Evolutionary conservation across 2,329 filamentous ascomycete species (phyloP), one percentile per base, ranked within the genome.

Genomic region (Colletotrichum orbiculare): DNA sequence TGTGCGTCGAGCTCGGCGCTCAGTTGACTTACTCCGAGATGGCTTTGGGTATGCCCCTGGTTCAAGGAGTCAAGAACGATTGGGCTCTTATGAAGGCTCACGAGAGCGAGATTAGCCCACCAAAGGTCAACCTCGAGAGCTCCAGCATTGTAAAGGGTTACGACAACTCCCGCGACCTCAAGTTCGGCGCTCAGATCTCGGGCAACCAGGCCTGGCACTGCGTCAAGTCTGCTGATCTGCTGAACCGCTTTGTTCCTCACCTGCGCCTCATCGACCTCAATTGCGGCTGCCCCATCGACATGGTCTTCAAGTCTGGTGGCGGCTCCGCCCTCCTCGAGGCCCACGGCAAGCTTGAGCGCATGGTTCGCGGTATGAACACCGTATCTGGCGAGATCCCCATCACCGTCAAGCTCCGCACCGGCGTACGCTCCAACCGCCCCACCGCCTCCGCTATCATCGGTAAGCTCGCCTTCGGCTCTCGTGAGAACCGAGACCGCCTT

Each of bases 21-120:
- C 91, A 97, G 74, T 84, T 97, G 53, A 99, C 96, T 0, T 99
- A 97, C 82, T 98, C 95, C 0, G 96, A 99, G 78, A 99, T 99
- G 96, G 96, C 95, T 4, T 92, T 99, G 86, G 90, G 93, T 35
- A 82, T 97, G 77, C 94, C 95, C 9, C 80, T 99, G 46, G 85
- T 99, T 6, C 94, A 97, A 77, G 96, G 96, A 41, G 88, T 91
- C 69, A 96, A 95, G 78, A 85, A 90, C 2, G 96, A 99, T 80
- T 99, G 96, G 96, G 94, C 96, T 17, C 83, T 99, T 60, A 88
- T 98, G 84, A 96, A 96, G 77, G 93, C 93, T 3, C 96, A 99
- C 74, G 89, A 94, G 75, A 91, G 90, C 7, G 96, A 99, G 77
- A 82, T 91, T 15, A 78, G 81, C 25, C 87, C 93, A 33, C 95